Evolutionary conservation across 2,329 filamentous ascomycete genomes (phyloP).

Genomic region (Trichoderma guizhouense): DNA sequence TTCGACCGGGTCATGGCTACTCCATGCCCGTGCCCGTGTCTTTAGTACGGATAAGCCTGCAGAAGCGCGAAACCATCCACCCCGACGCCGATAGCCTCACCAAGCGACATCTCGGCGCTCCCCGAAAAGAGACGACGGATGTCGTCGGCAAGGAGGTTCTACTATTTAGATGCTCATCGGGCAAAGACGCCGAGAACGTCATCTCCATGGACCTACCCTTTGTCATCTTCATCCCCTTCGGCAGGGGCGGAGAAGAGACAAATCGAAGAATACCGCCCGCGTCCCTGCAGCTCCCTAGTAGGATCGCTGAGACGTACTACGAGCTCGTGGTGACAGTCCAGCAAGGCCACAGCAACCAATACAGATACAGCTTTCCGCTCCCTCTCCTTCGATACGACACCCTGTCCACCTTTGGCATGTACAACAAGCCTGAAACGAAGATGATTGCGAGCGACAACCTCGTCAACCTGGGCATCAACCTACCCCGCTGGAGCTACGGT

Average conservation of each 20-base stretch:
- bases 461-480: conserved; percentile 84
- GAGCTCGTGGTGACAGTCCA: conserved; percentile 95
- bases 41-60: conserved; percentile 88
- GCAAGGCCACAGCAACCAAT: conserved; percentile 81
- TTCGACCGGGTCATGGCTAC: conserved; percentile 78
- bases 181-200: conserved; percentile 81
- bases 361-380: conserved; percentile 87
- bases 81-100: conserved; percentile 91
- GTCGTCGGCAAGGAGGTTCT: conserved; percentile 95
- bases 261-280: conserved; percentile 88
- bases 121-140: conserved; percentile 85
- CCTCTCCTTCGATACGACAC: conserved; percentile 94
- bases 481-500: conserved; percentile 95
- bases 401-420: conserved; percentile 98
- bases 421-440: conserved; percentile 89
- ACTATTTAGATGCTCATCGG: conserved; percentile 79
- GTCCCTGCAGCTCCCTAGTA: conserved; percentile 82
- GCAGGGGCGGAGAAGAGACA: conserved; percentile 83
- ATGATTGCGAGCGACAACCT: conserved; percentile 85
- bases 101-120: conserved; percentile 86
- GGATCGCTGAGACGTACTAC: conserved; percentile 96
- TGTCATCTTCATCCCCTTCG: conserved; percentile 94
- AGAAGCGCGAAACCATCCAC: conserved; percentile 93
- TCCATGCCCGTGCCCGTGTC: conserved; percentile 89
- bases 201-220: conserved; percentile 97